Evolutionary conservation across 345 rosid species (phyloP).

Genomic region (Nephelium lappaceum): DNA sequence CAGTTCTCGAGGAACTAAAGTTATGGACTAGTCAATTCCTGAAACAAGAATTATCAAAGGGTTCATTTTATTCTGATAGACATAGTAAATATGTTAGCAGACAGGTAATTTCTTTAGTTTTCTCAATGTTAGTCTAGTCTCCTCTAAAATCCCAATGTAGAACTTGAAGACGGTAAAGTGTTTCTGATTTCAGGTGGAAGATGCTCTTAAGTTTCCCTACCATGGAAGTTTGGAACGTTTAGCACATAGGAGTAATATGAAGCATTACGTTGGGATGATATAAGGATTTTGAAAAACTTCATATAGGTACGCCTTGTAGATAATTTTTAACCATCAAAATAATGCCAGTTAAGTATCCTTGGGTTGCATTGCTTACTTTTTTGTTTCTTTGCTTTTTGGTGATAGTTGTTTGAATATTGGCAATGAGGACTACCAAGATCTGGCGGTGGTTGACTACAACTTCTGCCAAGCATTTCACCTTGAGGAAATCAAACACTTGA

Average conservation of each 20-base stretch:
- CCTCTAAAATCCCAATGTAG: neutral
- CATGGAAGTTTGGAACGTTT: slow-evolving; percentile 59
- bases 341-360: neutral
- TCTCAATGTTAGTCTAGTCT: neutral
- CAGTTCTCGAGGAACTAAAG: slow-evolving; percentile 46
- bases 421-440: slow-evolving; percentile 52
- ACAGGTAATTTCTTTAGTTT: slow-evolving; percentile 44
- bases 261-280: slow-evolving; percentile 41
- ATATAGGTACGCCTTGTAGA: slow-evolving; percentile 44
- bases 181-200: slow-evolving; percentile 58
- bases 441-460: slow-evolving; percentile 79
- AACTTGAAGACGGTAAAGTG: neutral
- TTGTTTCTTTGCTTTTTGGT: slow-evolving; percentile 20
- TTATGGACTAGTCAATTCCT: slow-evolving; percentile 62
- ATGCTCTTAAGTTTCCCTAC: slow-evolving; percentile 57
- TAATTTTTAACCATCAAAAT: neutral
- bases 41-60: slow-evolving; percentile 43
- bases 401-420: slow-evolving; percentile 45
- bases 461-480: slow-evolving; percentile 58
- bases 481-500: slow-evolving; percentile 65
- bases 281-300: slow-evolving; percentile 61
- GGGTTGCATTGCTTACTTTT: neutral
- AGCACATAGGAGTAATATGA: slow-evolving; percentile 60
- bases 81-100: slow-evolving; percentile 27
- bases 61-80: slow-evolving; percentile 35